Evolutionary conservation across 139 green algal species (phyloP).

Genomic region (Micromonas commoda): DNA sequence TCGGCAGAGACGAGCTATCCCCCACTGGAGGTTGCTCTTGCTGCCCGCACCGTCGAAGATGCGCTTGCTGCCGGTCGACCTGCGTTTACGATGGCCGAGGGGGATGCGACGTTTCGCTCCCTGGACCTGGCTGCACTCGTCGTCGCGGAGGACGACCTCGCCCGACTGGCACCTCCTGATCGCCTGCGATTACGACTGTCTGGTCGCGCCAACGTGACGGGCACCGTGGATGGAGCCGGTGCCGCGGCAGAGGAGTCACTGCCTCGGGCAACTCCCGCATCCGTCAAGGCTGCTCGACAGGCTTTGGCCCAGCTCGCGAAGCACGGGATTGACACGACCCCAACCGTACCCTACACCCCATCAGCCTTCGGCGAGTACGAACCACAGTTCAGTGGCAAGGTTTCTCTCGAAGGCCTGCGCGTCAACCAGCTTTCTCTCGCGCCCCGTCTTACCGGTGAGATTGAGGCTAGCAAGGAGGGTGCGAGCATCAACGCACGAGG

Average conservation of each 20-base stretch:
- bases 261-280: neutral
- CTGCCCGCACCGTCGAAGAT: slow-evolving; percentile 34
- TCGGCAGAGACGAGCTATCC: slow-evolving; percentile 3
- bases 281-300: neutral
- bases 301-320: neutral
- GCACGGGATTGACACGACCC: neutral
- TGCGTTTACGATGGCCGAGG: slow-evolving; percentile 39
- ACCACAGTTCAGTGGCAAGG: neutral
- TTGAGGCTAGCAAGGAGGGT: neutral
- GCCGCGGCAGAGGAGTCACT: neutral
- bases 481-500: neutral
- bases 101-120: slow-evolving; percentile 43
- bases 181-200: slow-evolving; percentile 46
- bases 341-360: neutral
- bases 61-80: slow-evolving; percentile 42
- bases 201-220: slow-evolving; percentile 26
- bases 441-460: neutral
- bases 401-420: neutral
- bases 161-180: slow-evolving; percentile 23
- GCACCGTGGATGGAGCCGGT: neutral
- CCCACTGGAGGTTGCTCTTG: neutral
- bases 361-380: neutral
- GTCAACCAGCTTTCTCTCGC: neutral
- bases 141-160: slow-evolving; percentile 26
- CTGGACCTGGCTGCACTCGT: slow-evolving; percentile 63